These are phyloP conservation scores for Fusarium buxicola DNA, from an alignment of 2,329 filamentous ascomycete genomes.

Conservation along the genomic window DNA sequence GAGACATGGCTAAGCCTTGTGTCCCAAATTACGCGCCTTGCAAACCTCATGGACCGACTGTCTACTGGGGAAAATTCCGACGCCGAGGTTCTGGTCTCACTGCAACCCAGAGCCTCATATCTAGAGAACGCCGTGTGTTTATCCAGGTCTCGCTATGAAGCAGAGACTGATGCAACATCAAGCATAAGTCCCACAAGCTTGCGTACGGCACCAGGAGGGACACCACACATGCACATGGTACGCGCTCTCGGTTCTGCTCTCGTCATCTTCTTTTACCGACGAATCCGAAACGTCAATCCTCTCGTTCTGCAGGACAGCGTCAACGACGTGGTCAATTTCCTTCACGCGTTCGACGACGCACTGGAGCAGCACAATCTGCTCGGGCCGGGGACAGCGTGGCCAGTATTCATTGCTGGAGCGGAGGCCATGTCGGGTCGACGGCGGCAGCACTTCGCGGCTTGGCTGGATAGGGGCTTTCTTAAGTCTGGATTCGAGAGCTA, in stretches of 20 bases:
- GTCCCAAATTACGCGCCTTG: constrained; percentile 35
- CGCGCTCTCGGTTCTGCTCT: constrained; percentile 34
- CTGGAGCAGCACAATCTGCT: constrained; percentile 32
- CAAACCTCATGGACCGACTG: constrained; percentile 35
- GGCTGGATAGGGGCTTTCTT: constrained; percentile 36
- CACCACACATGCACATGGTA: constrained; percentile 40
- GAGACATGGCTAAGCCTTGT: constrained; percentile 42
- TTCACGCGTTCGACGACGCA: constrained; percentile 36
- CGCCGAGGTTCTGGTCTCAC: constrained; percentile 22
- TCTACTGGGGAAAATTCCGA: constrained; percentile 17
- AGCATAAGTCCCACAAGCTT: constrained; percentile 11
- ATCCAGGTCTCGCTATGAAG: constrained; percentile 28
- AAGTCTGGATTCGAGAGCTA: constrained; percentile 41
- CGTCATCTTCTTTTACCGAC: constrained; percentile 38
- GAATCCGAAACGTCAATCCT: constrained; percentile 40
- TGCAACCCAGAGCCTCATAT: constrained; percentile 31
- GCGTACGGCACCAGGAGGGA: constrained; percentile 17
- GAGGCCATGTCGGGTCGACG: constrained; percentile 32
- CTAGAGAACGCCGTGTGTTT: constrained; percentile 39
- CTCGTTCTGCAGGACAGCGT: constrained; percentile 36
- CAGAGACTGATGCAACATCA: background rate
- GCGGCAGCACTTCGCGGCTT: constrained; percentile 28
- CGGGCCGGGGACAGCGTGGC: constrained; percentile 38
- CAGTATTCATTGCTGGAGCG: constrained; percentile 35
- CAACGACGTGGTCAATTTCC: constrained; percentile 28